A percentile compares a stretch with the other conserved stretches of the same genome.
Conservation (phyloP, 345 rosid species). For the Eucalyptus pauciflora region DNA sequence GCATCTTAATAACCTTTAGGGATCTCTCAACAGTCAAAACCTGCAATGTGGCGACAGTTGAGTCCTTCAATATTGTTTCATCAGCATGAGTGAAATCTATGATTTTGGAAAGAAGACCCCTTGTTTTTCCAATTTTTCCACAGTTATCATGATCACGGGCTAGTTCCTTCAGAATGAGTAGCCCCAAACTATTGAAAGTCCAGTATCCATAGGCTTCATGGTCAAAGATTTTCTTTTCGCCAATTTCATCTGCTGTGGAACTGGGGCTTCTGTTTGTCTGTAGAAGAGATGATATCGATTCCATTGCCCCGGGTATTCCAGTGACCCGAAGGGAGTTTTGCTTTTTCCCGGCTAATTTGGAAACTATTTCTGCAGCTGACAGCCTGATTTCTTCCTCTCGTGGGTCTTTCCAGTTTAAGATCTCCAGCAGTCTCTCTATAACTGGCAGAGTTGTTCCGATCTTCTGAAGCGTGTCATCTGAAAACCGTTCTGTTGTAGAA, state of each 20-base stretch:
- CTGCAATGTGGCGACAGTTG: slow-evolving; percentile 26
- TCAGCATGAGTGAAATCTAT: slow-evolving; percentile 60
- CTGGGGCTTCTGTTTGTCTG: slow-evolving; percentile 27
- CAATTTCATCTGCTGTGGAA: slow-evolving; percentile 41
- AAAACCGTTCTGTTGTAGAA: slow-evolving; percentile 2
- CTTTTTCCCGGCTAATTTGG: slow-evolving; percentile 51
- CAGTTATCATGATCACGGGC: slow-evolving; percentile 77
- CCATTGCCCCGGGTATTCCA: slow-evolving; percentile 76
- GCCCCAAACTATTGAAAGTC: slow-evolving; percentile 65
- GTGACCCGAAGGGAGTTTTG: slow-evolving; percentile 63
- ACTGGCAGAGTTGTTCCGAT: slow-evolving; percentile 49
- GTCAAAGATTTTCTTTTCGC: slow-evolving; percentile 33
- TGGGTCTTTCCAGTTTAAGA: slow-evolving; percentile 73
- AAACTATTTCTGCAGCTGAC: slow-evolving; percentile 59
- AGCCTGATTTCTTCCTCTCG: slow-evolving; percentile 65
- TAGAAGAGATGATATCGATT: slow-evolving; percentile 70
- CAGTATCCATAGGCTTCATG: slow-evolving; percentile 39
- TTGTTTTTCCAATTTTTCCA: slow-evolving; percentile 76
- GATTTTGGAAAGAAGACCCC: slow-evolving; percentile 69
- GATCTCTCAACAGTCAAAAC: slow-evolving; percentile 49
- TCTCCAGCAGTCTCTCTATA: slow-evolving; percentile 67
- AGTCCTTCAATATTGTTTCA: slow-evolving; percentile 33
- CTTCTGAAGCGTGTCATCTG: slow-evolving; percentile 65
- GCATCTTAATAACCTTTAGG: slow-evolving; percentile 57
- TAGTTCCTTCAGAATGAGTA: slow-evolving; percentile 55